A percentile compares a stretch with the other conserved stretches of the same genome.
phyloP scores from a whole-genome alignment of 1,284 basidiomycete genomes.

The Xanthoconium separans region DNA sequence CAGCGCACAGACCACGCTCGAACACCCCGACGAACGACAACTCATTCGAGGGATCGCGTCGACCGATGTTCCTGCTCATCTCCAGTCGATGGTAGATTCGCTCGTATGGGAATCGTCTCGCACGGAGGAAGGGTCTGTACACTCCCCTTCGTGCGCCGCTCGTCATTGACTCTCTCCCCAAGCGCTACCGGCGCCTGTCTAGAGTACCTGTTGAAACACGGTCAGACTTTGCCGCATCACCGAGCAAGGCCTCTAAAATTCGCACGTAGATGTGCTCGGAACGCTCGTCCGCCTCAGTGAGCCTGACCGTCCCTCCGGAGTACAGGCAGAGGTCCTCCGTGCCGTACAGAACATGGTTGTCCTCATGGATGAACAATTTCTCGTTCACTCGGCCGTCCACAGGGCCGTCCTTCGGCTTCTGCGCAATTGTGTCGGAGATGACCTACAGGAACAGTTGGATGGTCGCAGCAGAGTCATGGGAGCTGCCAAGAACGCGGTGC shows the following conservation, averaged over 20 bases:
- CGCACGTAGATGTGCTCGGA: slow-evolving; percentile 68
- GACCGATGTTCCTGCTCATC: slow-evolving; percentile 76
- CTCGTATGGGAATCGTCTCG: slow-evolving; percentile 84
- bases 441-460: slow-evolving; percentile 80
- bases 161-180: slow-evolving; percentile 19
- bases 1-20: slow-evolving; percentile 62
- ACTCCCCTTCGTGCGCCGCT: slow-evolving; percentile 1
- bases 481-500: slow-evolving; percentile 69
- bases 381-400: slow-evolving; percentile 89
- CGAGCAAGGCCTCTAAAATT: slow-evolving; percentile 2
- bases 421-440: slow-evolving; percentile 86
- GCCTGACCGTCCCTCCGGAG: slow-evolving; percentile 78
- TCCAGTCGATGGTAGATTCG: slow-evolving; percentile 85
- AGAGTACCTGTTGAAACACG: slow-evolving; percentile 90
- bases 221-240: slow-evolving; percentile 38
- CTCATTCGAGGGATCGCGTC: slow-evolving; percentile 76
- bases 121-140: slow-evolving; percentile 78
- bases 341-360: slow-evolving; percentile 87
- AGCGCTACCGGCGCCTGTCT: slow-evolving; percentile 85
- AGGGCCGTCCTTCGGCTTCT: slow-evolving; percentile 86
- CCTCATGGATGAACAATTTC: slow-evolving; percentile 85
- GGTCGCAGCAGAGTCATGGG: slow-evolving; percentile 77
- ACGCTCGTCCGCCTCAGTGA: slow-evolving; percentile 86
- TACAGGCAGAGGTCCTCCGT: slow-evolving; percentile 83
- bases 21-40: slow-evolving; percentile 80